Base-by-base conservation (phyloP, 139 green algal genomes). In the Coelastrella sp. region DNA sequence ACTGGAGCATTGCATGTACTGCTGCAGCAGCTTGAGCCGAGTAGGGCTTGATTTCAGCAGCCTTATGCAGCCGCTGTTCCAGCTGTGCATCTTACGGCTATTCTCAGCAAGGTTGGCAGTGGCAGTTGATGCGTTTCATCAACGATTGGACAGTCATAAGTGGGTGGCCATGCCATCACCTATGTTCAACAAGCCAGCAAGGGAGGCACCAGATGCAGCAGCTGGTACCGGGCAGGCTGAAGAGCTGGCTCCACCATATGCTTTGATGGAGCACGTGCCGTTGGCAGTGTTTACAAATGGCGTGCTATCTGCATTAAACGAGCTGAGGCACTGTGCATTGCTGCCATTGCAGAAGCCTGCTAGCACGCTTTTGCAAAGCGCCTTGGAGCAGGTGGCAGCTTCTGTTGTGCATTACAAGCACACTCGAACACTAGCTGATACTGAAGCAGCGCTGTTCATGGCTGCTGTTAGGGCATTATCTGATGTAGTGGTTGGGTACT, bases 1-100 rank as follows among this genome's bases (percentile, higher is more conserved):
- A 32, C 91, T 99, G 90, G 98, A 99, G 90, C 97, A 99, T 93
- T 97, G 94, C 93, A 99, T 98, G 94, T 99, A 99, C 94, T 99
- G 96, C 90, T 98, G 98, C 23, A 95, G 95, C 79, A 97, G 94
- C 54, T 95, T 99, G 32, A 95, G 93, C 6, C 93, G 98, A 3
- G 98, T 99, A 20, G 98, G 98, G 2, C 90, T 99, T 74, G 98
- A 99, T 94, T 99, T 99, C 90, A 92, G 97, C 17, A 91, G 89
- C 16, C 92, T 99, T 86, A 94, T 99, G 80, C 90, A 94, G 78
- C 96, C 97, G 4, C 60, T 99, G 79, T 99, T 99, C 83, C 96
- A 99, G 95, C 79, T 91, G 78, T 95, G 93, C 32, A 80, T 93
- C 3, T 86, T 97, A 86, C 81, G 74, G 10, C 83, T 98, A 80